Evolutionary conservation across 495 filamentous ascomycete genomes (phyloP).

Genomic region (Neurospora sp.): DNA sequence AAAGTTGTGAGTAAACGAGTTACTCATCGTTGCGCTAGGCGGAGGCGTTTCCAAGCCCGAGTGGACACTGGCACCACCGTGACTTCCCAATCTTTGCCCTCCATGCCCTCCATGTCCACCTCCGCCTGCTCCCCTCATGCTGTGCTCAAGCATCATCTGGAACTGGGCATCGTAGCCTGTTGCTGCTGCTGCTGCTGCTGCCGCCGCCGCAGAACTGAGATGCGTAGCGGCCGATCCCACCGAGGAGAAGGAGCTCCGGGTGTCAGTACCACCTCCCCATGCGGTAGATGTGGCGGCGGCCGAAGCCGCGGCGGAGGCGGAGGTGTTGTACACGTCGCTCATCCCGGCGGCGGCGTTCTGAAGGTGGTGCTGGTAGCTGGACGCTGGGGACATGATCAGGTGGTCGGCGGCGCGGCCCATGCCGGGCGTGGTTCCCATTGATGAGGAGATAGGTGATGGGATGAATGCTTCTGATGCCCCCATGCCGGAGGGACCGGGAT

Average conservation of each 20-base stretch:
- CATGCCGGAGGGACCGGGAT: neutral
- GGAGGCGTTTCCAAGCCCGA: constrained; percentile 21
- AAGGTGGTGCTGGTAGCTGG: constrained; percentile 31
- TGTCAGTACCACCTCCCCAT: neutral
- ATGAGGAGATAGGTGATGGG: neutral
- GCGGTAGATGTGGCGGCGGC: constrained; percentile 10
- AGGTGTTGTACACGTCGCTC: constrained; percentile 1
- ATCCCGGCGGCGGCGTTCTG: constrained; percentile 14
- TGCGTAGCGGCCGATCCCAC: neutral
- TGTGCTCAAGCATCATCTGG: neutral
- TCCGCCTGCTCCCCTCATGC: neutral
- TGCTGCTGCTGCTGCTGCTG: neutral
- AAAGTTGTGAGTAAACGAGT: constrained; percentile 15
- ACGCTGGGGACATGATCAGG: constrained; percentile 33
- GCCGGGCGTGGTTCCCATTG: neutral
- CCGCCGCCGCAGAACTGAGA: neutral
- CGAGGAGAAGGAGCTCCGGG: neutral
- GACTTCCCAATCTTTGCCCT: neutral
- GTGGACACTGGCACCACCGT: neutral
- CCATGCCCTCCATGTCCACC: neutral
- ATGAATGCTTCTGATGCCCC: neutral
- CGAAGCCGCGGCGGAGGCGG: neutral
- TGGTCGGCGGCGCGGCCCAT: constrained; percentile 7
- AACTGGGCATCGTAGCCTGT: neutral
- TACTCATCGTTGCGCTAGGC: constrained; percentile 17